A percentile compares a stretch with the other conserved stretches of the same genome.
Conservation (phyloP, 108 stramenopile genomes). For the Cyclotella sp. region DNA sequence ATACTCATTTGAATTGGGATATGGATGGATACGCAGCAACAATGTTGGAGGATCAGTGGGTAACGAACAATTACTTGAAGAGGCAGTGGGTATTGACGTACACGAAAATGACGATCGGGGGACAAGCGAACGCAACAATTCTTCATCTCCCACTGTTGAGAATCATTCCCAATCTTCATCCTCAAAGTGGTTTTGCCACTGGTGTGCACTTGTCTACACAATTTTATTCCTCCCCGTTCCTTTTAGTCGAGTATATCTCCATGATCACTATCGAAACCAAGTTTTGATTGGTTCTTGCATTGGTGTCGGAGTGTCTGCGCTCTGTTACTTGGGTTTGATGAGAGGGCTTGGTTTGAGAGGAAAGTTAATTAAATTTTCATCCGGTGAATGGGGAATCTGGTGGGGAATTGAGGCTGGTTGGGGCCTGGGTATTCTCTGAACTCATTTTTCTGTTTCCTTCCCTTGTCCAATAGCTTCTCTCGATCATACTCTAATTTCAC, state of each 20-base stretch:
- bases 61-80: background rate
- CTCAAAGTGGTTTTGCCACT: conserved; percentile 28
- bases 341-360: background rate
- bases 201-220: conserved; percentile 26
- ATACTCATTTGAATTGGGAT: conserved; percentile 4
- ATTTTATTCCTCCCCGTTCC: conserved; percentile 41
- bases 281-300: conserved; percentile 37
- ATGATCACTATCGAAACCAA: conserved; percentile 44
- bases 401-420: conserved; percentile 12
- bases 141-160: background rate
- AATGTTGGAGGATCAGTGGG: background rate
- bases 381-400: conserved; percentile 20
- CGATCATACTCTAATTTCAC: background rate
- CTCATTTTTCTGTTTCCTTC: background rate
- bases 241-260: conserved; percentile 42
- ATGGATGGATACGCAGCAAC: conserved; percentile 7
- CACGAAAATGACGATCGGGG: background rate
- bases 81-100: background rate
- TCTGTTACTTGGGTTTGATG: conserved; percentile 37
- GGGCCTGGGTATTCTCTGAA: background rate
- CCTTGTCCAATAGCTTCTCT: background rate
- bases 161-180: background rate
- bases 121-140: background rate
- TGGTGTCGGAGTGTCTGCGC: conserved; percentile 15
- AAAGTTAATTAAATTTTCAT: background rate